Conservation (phyloP, 1,284 basidiomycete genomes). For the Apiotrichum siamense region DNA sequence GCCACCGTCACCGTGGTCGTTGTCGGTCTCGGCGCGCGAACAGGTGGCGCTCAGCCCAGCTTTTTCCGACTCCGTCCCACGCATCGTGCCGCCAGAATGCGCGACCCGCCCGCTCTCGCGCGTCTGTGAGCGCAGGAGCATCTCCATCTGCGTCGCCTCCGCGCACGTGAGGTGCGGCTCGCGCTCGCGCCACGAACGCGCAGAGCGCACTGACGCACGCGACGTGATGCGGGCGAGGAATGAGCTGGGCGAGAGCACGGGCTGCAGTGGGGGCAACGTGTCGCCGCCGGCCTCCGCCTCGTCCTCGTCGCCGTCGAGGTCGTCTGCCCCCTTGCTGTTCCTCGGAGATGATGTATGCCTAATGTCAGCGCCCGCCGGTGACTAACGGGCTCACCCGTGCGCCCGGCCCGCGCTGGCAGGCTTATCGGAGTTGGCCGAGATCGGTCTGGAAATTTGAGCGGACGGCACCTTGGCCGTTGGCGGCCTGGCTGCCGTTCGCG, state of each 20-base stretch:
- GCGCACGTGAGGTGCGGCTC: not conserved
- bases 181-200: too few relatives aligned
- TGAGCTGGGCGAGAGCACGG: not conserved
- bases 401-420: too few relatives aligned
- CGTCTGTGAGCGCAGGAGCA: constrained; percentile 5
- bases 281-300: too few relatives aligned
- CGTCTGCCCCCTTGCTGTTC: too few relatives aligned
- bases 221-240: not conserved
- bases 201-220: too few relatives aligned
- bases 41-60: not conserved
- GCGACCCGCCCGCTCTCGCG: constrained; percentile 3
- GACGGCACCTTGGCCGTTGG: too few relatives aligned
- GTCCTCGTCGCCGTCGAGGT: not conserved
- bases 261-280: not conserved
- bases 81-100: not conserved
- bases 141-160: constrained; percentile 4
- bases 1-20: not conserved
- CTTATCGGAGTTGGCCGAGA: not conserved
- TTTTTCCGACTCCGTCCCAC: not conserved
- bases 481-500: too few relatives aligned
- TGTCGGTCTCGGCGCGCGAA: not conserved
- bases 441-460: too few relatives aligned
- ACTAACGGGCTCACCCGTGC: not conserved
- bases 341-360: too few relatives aligned
- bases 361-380: too few relatives aligned